Evolutionary conservation across 768 basidiomycete genomes (phyloP), one percentile per base, ranked within the genome.

Genomic region (Phylloporus scabripes): DNA sequence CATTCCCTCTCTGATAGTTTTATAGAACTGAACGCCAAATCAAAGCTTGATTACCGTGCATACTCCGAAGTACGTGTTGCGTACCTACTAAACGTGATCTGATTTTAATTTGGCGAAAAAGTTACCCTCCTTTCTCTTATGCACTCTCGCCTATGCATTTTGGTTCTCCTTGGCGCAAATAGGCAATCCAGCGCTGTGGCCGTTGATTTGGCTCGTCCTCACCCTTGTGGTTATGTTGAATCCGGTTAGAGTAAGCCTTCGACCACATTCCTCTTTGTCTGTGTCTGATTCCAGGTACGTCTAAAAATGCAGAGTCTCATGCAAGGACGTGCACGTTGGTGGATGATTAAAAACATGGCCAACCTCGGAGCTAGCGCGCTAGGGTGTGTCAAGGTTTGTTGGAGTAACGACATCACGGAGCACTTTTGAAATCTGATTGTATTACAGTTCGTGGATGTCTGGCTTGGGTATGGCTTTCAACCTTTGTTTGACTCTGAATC

Each of bases 81-180:
- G n/a, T 18, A 46, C 41, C 14, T 36, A 28, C 18, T 28, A 39
- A n/a, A 42, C 29, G 5, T n/a, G 18, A 37, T 17, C 7, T 24
- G 11, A 15, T 42, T 7, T 42, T 50, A 48, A 55, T 24, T 7
- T 2, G 17, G 4, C 28, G 6, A 17, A n/a, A 29, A 44, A 92
- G 88, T 77, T 87, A 4, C 93, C 94, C 1, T 74, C 82, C 12
- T 71, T 92, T 31, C 68, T 95, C 17, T 74, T 92, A 33, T 72
- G 80, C 18, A 73, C 82, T 0, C 76, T 96, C 2, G 82, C 77
- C 40, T 85, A 85, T 53, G 80, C 87, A 15, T 92, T 92, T 64
- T 92, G 82, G 82, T 73, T 95, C 29, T 88, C 93, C 0, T 90
- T 93, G 62, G 60, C 74, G 33, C 74, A 74, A 21, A 71, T 89